Conservation (phyloP, 2,329 filamentous ascomycete genomes). For the Aspergillus transmontanensis region DNA sequence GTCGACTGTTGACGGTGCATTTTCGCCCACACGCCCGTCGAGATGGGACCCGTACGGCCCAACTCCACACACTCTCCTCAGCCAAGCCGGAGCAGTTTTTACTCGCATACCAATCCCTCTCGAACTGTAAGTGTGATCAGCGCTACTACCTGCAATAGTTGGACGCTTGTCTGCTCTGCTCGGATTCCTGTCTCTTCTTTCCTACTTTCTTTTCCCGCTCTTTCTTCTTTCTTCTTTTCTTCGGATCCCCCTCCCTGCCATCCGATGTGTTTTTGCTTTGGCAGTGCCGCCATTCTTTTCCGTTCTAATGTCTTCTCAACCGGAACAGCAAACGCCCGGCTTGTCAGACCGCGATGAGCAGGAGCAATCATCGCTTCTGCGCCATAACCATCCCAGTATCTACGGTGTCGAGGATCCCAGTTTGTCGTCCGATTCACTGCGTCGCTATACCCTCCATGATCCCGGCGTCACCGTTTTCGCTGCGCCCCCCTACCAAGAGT, state of each 20-base stretch:
- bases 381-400: conserved; percentile 42
- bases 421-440: conserved; percentile 32
- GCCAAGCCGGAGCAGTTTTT: conserved; percentile 13
- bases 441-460: conserved; percentile 36
- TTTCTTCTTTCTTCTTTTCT: neutral
- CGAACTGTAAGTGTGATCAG: conserved; percentile 5
- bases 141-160: neutral
- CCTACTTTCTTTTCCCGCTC: too few relatives aligned
- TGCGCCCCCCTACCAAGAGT: conserved; percentile 56
- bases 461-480: conserved; percentile 61
- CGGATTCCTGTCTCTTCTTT: neutral
- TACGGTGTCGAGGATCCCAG: conserved; percentile 53
- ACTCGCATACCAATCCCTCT: conserved; percentile 6
- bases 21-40: neutral
- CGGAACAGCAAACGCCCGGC: conserved; percentile 12
- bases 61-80: conserved; percentile 5
- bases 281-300: neutral
- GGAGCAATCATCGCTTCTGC: conserved; percentile 28
- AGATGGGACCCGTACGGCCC: conserved; percentile 5
- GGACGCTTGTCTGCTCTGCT: neutral
- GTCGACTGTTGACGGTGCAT: neutral
- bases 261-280: neutral
- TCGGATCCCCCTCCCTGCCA: too few relatives aligned
- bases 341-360: conserved; percentile 18
- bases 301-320: conserved; percentile 4